Conservation (phyloP, 208 protist genomes). For the Crithidia bombi region DNA sequence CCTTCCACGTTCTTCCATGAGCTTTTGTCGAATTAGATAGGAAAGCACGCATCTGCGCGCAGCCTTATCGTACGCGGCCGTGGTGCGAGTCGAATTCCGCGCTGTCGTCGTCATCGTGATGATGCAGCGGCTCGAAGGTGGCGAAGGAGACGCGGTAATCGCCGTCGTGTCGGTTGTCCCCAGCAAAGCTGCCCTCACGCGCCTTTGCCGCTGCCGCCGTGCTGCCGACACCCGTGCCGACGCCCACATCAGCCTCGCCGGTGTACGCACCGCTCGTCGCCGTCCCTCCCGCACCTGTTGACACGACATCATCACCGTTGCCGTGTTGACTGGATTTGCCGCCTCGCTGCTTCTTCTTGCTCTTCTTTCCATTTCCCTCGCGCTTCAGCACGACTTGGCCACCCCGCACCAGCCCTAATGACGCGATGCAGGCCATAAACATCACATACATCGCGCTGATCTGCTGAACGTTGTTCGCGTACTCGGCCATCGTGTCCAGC, state of each 20-base stretch:
- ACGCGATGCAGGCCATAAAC: slow-evolving; percentile 75
- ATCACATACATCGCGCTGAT: slow-evolving; percentile 82
- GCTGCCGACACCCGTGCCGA: too few species aligned
- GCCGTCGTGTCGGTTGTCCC: not conserved
- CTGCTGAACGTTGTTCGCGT: slow-evolving; percentile 74
- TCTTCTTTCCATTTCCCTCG: slow-evolving; percentile 8
- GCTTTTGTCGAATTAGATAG: not conserved
- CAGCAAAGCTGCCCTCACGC: slow-evolving; percentile 6
- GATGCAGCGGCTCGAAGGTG: slow-evolving; percentile 9
- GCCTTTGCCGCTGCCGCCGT: too few species aligned
- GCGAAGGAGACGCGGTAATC: slow-evolving; percentile 17
- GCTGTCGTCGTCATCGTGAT: not conserved
- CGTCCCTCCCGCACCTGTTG: too few species aligned
- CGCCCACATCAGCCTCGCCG: not conserved
- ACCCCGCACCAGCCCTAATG: slow-evolving; percentile 60
- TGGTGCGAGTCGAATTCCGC: not conserved
- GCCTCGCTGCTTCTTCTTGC: slow-evolving; percentile 2
- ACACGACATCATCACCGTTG: not conserved
- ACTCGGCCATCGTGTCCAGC: slow-evolving; percentile 38
- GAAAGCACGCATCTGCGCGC: not conserved
- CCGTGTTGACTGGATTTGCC: not conserved
- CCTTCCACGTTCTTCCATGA: too few species aligned
- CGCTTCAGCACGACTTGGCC: slow-evolving; percentile 52
- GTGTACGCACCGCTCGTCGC: not conserved
- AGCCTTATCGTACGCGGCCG: not conserved